Conservation (phyloP, 495 filamentous ascomycete species). For the Clavariopsis aquatica region DNA sequence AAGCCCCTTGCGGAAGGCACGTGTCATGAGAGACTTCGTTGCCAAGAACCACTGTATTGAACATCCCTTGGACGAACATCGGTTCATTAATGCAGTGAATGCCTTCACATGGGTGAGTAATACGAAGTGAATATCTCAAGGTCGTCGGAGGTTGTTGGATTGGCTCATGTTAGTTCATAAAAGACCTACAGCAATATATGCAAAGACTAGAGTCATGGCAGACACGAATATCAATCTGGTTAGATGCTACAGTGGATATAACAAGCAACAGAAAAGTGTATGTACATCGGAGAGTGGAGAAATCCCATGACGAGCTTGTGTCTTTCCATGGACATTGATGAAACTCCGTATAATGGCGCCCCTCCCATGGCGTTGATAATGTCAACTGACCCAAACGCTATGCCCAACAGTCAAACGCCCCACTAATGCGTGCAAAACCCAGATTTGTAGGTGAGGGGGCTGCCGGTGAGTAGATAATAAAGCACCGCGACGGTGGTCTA, state of each 20-base stretch:
- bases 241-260: background rate
- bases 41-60: too few relatives aligned
- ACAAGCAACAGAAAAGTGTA: background rate
- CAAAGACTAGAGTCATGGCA: background rate
- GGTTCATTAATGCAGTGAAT: too few relatives aligned
- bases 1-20: background rate
- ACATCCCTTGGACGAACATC: too few relatives aligned
- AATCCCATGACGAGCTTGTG: background rate
- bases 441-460: background rate
- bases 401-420: slow-evolving; percentile 30
- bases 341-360: background rate
- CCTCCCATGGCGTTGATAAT: background rate
- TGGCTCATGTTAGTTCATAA: too few relatives aligned
- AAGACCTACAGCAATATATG: too few relatives aligned
- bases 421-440: slow-evolving; percentile 6
- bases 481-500: background rate
- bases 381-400: slow-evolving; percentile 18
- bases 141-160: too few relatives aligned
- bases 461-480: too few relatives aligned
- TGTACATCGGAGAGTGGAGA: slow-evolving; percentile 24
- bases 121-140: too few relatives aligned
- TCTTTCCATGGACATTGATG: background rate
- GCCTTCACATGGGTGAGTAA: too few relatives aligned
- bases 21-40: too few relatives aligned
- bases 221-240: background rate